Percentiles rank a stretch among this genome's conserved stretches.
phyloP scores from a whole-genome alignment of 192 early-diverging fungal genomes.

The Martensiomyces pterosporus region DNA sequence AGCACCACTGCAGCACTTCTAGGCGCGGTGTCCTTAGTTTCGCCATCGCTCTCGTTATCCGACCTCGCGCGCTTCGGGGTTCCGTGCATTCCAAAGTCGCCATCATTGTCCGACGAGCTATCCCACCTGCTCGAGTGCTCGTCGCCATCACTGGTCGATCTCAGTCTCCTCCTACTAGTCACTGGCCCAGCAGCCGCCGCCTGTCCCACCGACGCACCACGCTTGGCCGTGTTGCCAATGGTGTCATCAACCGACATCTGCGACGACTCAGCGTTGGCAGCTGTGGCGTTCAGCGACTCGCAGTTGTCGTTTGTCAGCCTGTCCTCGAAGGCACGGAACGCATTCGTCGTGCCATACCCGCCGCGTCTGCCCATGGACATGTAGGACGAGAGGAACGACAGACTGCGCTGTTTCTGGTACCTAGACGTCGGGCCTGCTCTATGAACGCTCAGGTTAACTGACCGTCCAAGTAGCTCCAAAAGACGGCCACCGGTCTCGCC shows the following conservation, averaged over 20 bases:
- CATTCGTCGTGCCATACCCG: slow-evolving; percentile 7
- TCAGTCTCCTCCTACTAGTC: background rate
- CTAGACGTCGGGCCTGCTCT: slow-evolving; percentile 12
- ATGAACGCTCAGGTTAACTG: slow-evolving; percentile 27
- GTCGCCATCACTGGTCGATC: background rate
- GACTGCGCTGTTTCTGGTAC: slow-evolving; percentile 17
- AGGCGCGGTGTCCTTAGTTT: background rate
- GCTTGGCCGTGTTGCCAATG: background rate
- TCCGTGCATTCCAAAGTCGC: slow-evolving; percentile 1
- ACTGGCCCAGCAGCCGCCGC: background rate
- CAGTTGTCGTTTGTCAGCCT: slow-evolving; percentile 26
- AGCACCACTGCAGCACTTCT: background rate
- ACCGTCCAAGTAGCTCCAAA: slow-evolving; percentile 28
- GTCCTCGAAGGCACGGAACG: slow-evolving; percentile 37
- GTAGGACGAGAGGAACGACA: slow-evolving; percentile 34
- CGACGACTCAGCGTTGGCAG: background rate
- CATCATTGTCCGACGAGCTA: slow-evolving; percentile 13
- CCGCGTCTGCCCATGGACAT: slow-evolving; percentile 17
- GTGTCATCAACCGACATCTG: background rate
- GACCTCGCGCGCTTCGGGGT: slow-evolving; percentile 41
- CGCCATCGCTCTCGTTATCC: slow-evolving; percentile 32
- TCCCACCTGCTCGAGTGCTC: slow-evolving; percentile 9
- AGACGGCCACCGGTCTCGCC: slow-evolving; percentile 15
- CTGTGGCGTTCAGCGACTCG: slow-evolving; percentile 17
- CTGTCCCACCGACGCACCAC: background rate